Percentiles rank a stretch among this genome's conserved stretches.
Evolutionary conservation across 2,329 filamentous ascomycete species (phyloP).

Genomic region (Scedosporium apiospermum): DNA sequence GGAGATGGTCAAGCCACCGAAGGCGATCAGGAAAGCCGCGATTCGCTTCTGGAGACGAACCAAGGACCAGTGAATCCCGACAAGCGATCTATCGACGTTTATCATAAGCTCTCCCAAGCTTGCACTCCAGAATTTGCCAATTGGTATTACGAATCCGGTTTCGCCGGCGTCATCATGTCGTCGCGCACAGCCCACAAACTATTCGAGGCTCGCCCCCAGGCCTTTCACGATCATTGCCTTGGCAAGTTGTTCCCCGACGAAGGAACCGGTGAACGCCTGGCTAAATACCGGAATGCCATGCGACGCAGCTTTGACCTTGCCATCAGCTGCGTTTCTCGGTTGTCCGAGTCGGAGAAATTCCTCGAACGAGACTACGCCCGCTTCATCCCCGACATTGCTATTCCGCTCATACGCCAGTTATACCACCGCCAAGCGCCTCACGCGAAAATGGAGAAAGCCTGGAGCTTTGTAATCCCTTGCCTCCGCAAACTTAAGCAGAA

Average conservation of each 20-base stretch:
- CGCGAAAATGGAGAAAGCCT: not conserved
- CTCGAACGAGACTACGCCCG: not conserved
- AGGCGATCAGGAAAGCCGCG: not conserved
- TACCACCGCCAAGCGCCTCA: not conserved
- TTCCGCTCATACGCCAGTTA: not conserved
- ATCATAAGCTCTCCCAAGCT: not conserved
- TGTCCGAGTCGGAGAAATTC: not conserved
- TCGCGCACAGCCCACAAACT: not conserved
- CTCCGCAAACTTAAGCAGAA: not conserved
- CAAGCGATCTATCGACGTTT: not conserved
- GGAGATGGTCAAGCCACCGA: not conserved
- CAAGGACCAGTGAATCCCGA: not conserved
- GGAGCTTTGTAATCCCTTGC: not conserved
- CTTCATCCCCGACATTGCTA: not conserved
- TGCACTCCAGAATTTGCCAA: not conserved
- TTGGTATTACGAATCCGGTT: not conserved
- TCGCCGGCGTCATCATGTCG: not conserved
- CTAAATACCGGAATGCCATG: not conserved
- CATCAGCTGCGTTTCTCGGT: not conserved
- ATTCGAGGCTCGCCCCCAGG: not conserved
- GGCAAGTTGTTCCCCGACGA: not conserved
- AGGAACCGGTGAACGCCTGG: not conserved
- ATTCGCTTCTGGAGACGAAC: not conserved
- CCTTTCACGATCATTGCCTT: not conserved
- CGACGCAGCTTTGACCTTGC: not conserved